phyloP scores from a whole-genome alignment of 2,329 filamentous ascomycete species.

The Juglanconis oblonga region DNA sequence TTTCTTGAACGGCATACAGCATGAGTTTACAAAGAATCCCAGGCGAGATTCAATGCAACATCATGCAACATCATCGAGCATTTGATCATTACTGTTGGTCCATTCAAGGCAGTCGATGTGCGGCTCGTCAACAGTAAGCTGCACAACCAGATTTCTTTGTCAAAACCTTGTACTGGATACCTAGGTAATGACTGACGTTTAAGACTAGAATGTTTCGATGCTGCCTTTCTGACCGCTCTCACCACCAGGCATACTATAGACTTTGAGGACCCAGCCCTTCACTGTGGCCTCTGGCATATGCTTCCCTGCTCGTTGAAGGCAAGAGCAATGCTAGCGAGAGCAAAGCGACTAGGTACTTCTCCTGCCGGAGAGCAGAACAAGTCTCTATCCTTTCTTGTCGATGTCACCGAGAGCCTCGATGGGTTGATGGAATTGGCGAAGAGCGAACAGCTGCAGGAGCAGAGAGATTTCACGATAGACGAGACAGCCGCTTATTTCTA shows the following conservation, averaged over 20 bases:
- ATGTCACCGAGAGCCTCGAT: not conserved
- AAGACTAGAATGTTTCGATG: not conserved
- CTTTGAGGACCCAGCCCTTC: not conserved
- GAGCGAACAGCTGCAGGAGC: not conserved
- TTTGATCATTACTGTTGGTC: no score
- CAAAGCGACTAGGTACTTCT: not conserved
- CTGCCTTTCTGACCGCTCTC: not conserved
- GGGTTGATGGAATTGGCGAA: not conserved
- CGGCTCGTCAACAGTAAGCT: no score
- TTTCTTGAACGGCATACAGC: no score
- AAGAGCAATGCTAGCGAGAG: not conserved
- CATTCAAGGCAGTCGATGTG: no score
- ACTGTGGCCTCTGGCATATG: not conserved
- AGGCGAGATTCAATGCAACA: no score
- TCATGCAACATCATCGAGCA: no score
- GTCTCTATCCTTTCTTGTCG: not conserved
- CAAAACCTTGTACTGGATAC: no score
- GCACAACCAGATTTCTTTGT: no score
- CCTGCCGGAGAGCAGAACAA: not conserved
- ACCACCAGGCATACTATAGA: not conserved
- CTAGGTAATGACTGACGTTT: not conserved
- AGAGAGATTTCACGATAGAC: not conserved
- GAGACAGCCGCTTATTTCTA: not conserved
- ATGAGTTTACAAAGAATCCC: no score
- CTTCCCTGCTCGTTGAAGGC: not conserved